Percentiles rank a stretch among this genome's conserved stretches.
phyloP scores from a whole-genome alignment of 2,329 filamentous ascomycete genomes.

The Biscogniauxia sp. region DNA sequence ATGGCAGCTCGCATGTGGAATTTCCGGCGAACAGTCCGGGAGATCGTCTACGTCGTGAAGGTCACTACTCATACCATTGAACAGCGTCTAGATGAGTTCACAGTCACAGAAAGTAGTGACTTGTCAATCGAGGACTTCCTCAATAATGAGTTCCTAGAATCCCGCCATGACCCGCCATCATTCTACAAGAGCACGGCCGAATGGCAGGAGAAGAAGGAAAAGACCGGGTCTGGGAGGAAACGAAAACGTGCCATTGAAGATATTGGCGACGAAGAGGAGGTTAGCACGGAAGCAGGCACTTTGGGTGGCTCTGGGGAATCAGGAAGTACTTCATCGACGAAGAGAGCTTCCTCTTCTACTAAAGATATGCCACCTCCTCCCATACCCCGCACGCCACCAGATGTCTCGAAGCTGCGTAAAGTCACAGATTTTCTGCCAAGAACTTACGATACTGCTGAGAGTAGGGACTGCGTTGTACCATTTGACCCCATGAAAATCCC shows the following conservation, averaged over 20 bases:
- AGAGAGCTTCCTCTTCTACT: slow-evolving; percentile 20
- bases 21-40: slow-evolving; percentile 85
- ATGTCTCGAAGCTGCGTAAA: slow-evolving; percentile 28
- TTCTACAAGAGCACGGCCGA: slow-evolving; percentile 67
- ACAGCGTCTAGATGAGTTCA: slow-evolving; percentile 89
- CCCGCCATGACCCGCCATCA: slow-evolving; percentile 75
- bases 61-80: slow-evolving; percentile 92
- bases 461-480: slow-evolving; percentile 26
- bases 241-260: slow-evolving; percentile 43
- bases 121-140: slow-evolving; percentile 87
- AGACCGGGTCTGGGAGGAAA: slow-evolving; percentile 37
- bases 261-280: slow-evolving; percentile 33
- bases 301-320: slow-evolving; percentile 3
- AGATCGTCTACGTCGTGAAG: slow-evolving; percentile 98
- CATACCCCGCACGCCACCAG: slow-evolving; percentile 28
- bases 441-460: slow-evolving; percentile 28
- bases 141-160: slow-evolving; percentile 68
- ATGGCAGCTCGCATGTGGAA: slow-evolving; percentile 98
- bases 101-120: slow-evolving; percentile 76
- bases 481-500: slow-evolving; percentile 30
- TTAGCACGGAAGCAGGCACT: slow-evolving; percentile 21
- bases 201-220: slow-evolving; percentile 52
- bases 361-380: slow-evolving; percentile 32
- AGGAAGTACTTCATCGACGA: slow-evolving; percentile 6
- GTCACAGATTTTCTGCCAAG: slow-evolving; percentile 31